A percentile compares a stretch with the other conserved stretches of the same genome.
Evolutionary conservation across 2,329 filamentous ascomycete species (phyloP).

Genomic region (Apiospora rasikravindrae): DNA sequence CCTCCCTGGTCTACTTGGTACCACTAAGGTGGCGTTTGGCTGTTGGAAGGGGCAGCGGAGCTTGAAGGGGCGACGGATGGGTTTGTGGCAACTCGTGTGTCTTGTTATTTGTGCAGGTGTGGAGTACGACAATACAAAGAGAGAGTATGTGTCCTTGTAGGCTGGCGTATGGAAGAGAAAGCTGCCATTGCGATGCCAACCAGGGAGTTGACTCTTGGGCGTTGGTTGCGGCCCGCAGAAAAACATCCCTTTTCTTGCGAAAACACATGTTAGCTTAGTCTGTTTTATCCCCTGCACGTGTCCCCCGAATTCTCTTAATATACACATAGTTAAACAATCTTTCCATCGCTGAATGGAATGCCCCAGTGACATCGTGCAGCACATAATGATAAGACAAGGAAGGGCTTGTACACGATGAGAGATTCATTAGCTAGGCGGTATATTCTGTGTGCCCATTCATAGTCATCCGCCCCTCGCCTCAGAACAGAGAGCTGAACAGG

Average conservation of each 20-base stretch:
- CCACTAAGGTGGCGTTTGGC: neutral
- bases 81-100: neutral
- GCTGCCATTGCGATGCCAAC: neutral
- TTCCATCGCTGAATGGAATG: neutral
- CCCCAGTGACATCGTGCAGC: neutral
- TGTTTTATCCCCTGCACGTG: neutral
- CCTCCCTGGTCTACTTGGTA: neutral
- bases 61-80: neutral
- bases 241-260: neutral
- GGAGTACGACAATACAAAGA: neutral
- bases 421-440: neutral
- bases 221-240: neutral
- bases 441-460: neutral
- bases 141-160: neutral
- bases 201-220: neutral
- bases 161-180: neutral
- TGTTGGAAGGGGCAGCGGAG: neutral
- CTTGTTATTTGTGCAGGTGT: neutral
- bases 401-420: neutral
- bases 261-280: neutral
- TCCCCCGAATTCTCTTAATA: neutral
- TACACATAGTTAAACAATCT: neutral
- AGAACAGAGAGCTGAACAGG: conserved; percentile 68
- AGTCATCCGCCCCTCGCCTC: conserved; percentile 22
- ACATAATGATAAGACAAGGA: neutral